Percentiles rank a stretch among this genome's conserved stretches.
These are phyloP conservation scores for Paramecium tetraurelia DNA, from an alignment of 73 alveolate genomes.

Conservation along the genomic window DNA sequence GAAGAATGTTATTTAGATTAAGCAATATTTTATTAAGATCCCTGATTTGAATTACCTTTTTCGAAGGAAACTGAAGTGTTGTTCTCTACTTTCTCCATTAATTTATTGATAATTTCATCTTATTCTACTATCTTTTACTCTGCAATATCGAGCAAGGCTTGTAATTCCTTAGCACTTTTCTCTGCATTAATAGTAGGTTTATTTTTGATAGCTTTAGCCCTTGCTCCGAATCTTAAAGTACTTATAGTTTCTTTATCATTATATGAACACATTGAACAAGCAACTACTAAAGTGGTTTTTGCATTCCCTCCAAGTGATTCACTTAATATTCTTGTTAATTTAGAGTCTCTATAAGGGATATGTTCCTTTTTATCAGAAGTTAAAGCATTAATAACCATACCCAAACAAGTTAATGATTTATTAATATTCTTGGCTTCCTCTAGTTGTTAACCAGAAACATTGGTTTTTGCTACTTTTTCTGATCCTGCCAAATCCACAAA, in stretches of 20 bases:
- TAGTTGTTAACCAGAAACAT: conserved; percentile 86
- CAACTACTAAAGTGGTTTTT: conserved; percentile 84
- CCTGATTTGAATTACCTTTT: not conserved
- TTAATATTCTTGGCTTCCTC: conserved; percentile 96
- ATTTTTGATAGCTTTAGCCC: conserved; percentile 93
- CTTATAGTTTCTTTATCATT: conserved; percentile 89
- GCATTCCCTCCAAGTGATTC: conserved; percentile 96
- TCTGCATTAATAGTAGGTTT: conserved; percentile 73
- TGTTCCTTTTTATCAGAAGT: conserved; percentile 84
- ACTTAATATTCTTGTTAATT: conserved; percentile 88
- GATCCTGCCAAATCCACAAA: conserved; percentile 98
- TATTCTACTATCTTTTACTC: conserved; percentile 65
- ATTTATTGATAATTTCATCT: conserved; percentile 46
- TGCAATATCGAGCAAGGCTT: conserved; percentile 64
- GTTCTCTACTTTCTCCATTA: conserved; percentile 14
- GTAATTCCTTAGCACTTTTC: conserved; percentile 77
- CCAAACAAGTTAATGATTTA: conserved; percentile 90
- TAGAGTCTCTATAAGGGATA: conserved; percentile 95
- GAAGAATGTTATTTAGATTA: not conserved
- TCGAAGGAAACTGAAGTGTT: not conserved
- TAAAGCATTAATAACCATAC: conserved; percentile 95
- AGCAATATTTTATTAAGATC: not conserved
- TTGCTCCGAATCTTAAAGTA: conserved; percentile 89
- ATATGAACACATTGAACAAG: conserved; percentile 77
- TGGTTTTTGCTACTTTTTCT: conserved; percentile 92